Evolutionary conservation across 768 basidiomycete genomes (phyloP), one percentile per base, ranked within the genome.

Genomic region (Rhodotorula taiwanensis): DNA sequence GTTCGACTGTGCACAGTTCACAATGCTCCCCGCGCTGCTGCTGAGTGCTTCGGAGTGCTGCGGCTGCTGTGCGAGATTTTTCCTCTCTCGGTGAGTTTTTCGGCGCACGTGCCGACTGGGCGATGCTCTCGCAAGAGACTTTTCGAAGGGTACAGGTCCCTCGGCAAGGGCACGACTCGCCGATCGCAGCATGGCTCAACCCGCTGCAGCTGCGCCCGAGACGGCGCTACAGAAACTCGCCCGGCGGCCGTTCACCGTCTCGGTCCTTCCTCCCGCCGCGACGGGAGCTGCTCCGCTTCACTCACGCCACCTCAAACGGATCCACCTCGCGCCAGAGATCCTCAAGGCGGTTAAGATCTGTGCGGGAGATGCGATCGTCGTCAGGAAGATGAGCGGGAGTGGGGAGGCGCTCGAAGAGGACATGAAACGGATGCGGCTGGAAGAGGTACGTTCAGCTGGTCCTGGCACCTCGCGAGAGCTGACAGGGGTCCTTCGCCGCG

Each of bases 321-420:
- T 70, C 30, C 53, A 70, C 36, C 52, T 70, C 55, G 69, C 69
- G 10, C 55, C 64, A 9, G 69, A 70, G 51, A 66, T 70, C 49
- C 58, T 70, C 54, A 56, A 58, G 30, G 69, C 69, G 15, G 61
- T 62, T 58, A 70, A 66, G 62, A 42, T 70, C 34, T 60, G 61
- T 28, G 59, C 69, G 1, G 58, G 62, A 21, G 69, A 70, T 42
- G 58, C 58, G 0, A 16, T 70, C 23, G 69, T 70, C 18, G 33
- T 70, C 8, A 33, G 68, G 5, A 34, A 25, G 41, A 54, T 51
- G n/a, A 30, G 45, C 2, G 50, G 20, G 36, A 10, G 9, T 11
- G 21, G 10, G 28, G 43, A 51, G 13, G 56, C 23, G 23, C 21
- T 69, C 21, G 68, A 58, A 47, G 57, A 55, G 1, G 60, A 49